These are phyloP conservation scores for Nemania sp. DNA, from an alignment of 2,329 filamentous ascomycete species.

Conservation along the genomic window DNA sequence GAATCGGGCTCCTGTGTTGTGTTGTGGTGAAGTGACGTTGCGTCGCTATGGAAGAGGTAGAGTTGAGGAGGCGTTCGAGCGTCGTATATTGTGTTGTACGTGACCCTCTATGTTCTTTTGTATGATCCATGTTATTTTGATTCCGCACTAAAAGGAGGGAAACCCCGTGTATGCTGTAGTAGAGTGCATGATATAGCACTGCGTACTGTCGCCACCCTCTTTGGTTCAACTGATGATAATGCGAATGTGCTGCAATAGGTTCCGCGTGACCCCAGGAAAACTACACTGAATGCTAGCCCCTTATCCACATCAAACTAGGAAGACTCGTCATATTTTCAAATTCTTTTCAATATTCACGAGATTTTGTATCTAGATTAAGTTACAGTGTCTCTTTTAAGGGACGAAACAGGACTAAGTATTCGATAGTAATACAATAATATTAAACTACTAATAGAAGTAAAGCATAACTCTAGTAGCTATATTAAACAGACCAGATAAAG, in stretches of 20 bases:
- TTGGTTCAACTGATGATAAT: not conserved
- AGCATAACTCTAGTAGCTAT: too few species aligned
- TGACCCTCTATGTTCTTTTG: not conserved
- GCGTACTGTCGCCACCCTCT: not conserved
- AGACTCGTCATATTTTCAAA: not conserved
- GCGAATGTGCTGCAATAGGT: not conserved
- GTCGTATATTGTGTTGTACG: not conserved
- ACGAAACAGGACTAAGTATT: too few species aligned
- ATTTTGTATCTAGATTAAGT: too few species aligned
- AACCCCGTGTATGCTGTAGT: not conserved
- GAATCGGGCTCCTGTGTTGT: not conserved
- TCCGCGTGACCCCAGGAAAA: not conserved
- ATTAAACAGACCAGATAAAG: too few species aligned
- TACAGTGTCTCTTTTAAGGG: too few species aligned
- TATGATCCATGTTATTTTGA: not conserved
- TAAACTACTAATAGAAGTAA: too few species aligned
- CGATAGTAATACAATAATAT: too few species aligned
- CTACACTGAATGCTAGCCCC: too few species aligned
- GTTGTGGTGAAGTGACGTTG: slow-evolving; percentile 15
- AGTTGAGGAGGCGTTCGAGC: slow-evolving; percentile 1
- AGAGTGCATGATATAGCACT: too few species aligned
- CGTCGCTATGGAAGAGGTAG: not conserved
- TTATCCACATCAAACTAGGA: not conserved
- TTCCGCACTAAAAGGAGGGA: not conserved
- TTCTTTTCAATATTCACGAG: not conserved